These are phyloP conservation scores for Myxozyma lipomycoides DNA, from an alignment of 805 yeast species.

Conservation along the genomic window DNA sequence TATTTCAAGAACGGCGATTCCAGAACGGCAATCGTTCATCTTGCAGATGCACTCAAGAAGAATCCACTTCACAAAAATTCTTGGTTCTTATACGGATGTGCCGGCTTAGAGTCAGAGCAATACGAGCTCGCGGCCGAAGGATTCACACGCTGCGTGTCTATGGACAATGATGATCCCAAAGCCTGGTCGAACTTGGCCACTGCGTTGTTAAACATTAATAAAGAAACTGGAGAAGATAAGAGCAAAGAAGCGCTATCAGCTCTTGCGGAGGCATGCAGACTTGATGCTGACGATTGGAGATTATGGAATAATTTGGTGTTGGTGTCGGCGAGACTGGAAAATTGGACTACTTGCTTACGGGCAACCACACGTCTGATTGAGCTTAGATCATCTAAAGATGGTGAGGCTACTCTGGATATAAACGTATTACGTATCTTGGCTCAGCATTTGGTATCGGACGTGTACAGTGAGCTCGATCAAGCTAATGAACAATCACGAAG, in stretches of 20 bases:
- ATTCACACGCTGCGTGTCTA: conserved; percentile 80
- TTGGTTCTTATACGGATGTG: conserved; percentile 90
- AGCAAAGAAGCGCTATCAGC: conserved; percentile 74
- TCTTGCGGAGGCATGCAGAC: conserved; percentile 68
- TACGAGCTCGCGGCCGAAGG: conserved; percentile 84
- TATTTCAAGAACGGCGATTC: conserved; percentile 54
- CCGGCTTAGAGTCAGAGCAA: conserved; percentile 69
- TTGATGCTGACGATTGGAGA: conserved; percentile 68
- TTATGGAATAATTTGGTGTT: conserved; percentile 83
- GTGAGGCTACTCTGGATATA: conserved; percentile 67
- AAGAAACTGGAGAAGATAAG: conserved; percentile 33
- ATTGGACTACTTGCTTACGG: conserved; percentile 81
- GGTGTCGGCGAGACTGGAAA: conserved; percentile 75
- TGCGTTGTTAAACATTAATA: conserved; percentile 61
- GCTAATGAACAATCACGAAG: conserved; percentile 31
- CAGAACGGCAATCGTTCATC: conserved; percentile 55
- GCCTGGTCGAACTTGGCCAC: conserved; percentile 93
- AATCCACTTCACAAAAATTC: conserved; percentile 74
- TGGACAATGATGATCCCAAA: conserved; percentile 74
- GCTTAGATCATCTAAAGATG: conserved; percentile 51
- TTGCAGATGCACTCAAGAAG: conserved; percentile 67
- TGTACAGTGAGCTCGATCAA: conserved; percentile 44
- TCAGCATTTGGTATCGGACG: conserved; percentile 51
- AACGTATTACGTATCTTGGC: conserved; percentile 71
- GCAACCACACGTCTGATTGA: conserved; percentile 66